These are phyloP conservation scores for Talaromyces sp. DNA, from an alignment of 2,329 filamentous ascomycete species.

Conservation along the genomic window DNA sequence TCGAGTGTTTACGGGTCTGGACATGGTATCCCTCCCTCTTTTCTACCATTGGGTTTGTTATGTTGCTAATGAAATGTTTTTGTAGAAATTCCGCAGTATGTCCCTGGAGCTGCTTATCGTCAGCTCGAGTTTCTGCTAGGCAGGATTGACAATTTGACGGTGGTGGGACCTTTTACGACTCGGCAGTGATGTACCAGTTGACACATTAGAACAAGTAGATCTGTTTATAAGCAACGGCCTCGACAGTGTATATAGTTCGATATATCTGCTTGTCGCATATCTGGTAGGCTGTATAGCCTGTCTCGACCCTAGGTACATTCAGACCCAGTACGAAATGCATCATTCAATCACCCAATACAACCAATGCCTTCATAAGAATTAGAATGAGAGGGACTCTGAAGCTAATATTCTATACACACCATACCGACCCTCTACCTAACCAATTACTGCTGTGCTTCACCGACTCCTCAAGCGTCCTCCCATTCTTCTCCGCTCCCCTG, in stretches of 20 bases:
- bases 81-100: conserved; percentile 20
- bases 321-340: neutral
- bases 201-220: neutral
- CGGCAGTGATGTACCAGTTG: neutral
- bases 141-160: conserved; percentile 39
- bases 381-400: no score
- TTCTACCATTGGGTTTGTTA: neutral
- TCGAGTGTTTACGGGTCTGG: conserved; percentile 19
- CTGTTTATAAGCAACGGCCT: neutral
- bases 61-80: neutral
- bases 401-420: no score
- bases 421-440: no score
- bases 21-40: conserved; percentile 16
- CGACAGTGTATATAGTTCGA: neutral
- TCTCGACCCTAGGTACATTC: neutral
- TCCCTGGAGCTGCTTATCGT: conserved; percentile 61
- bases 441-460: no score
- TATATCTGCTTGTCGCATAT: neutral
- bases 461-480: neutral
- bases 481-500: neutral
- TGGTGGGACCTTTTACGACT: conserved; percentile 16
- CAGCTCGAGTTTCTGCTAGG: conserved; percentile 77
- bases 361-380: no score
- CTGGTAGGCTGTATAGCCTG: no score
- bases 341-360: no score